A percentile compares a stretch with the other conserved stretches of the same genome.
Conservation (phyloP, 2,329 filamentous ascomycete species). For the Alternaria solani region DNA sequence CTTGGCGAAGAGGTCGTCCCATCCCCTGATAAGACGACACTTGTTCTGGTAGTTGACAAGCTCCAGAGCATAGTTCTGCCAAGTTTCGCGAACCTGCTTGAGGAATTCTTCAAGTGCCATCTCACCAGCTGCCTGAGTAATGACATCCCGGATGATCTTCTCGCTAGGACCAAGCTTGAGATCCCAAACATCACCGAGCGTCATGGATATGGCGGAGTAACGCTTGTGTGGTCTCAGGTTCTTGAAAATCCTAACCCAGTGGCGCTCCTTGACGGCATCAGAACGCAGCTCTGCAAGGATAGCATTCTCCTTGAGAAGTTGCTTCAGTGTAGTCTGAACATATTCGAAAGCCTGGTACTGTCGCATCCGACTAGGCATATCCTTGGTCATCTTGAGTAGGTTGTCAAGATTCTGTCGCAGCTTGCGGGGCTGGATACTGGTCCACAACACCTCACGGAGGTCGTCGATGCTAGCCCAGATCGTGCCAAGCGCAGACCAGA, state of each 20-base stretch:
- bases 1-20: constrained; percentile 98
- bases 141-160: constrained; percentile 87
- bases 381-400: constrained; percentile 96
- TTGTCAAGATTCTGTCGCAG: constrained; percentile 87
- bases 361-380: constrained; percentile 98
- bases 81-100: constrained; percentile 94
- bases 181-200: constrained; percentile 98
- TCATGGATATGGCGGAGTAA: constrained; percentile 93
- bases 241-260: constrained; percentile 99
- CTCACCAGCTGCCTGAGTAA: constrained; percentile 94
- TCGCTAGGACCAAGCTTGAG: constrained; percentile 89
- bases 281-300: constrained; percentile 91
- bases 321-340: constrained; percentile 87
- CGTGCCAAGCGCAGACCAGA: constrained; percentile 93
- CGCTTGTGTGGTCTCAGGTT: constrained; percentile 89
- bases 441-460: constrained; percentile 91
- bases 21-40: constrained; percentile 94
- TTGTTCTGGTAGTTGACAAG: constrained; percentile 98
- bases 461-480: constrained; percentile 98
- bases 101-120: constrained; percentile 98
- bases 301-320: constrained; percentile 88
- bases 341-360: constrained; percentile 99
- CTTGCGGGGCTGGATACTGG: constrained; percentile 92
- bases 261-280: constrained; percentile 92
- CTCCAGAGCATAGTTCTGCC: constrained; percentile 94